Base-by-base conservation (phyloP, 2,329 filamentous ascomycete species). In the Alternaria gansuensis region DNA sequence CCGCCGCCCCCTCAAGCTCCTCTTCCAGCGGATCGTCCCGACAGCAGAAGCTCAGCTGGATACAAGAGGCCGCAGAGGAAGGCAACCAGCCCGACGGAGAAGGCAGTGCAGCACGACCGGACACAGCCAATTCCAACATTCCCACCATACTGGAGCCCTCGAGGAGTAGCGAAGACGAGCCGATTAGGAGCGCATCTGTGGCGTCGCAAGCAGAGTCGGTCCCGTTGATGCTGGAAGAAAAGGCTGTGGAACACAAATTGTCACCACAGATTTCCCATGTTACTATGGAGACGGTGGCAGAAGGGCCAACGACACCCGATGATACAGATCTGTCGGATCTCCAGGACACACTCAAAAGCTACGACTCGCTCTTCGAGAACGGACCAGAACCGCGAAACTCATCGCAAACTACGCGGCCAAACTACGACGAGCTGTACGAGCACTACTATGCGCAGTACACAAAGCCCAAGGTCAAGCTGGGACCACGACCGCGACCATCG, bases 11-110 rank as follows among this genome's bases (percentile, higher is more conserved):
- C 37, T 96, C 94, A 21, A 91, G 89, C 66, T 92, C 90, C 26
- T 96, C 93, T 10, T 94, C 92, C 4, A 90, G 87, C 48, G 93
- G 90, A 74, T 82, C 93, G 64, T 82, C 93, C 65, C 87, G 90
- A 59, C 85, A 88, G 72, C 87, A 89, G 69, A 88, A 91, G 66
- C 82, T 98, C 69, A 90, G 94, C 80, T 94, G 96, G 79, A 97
- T 98, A 75, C 88, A 90, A n/a, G 95, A 98, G 79, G 91, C 95
- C 79, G 91, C 90, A 53, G 92, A 96, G 73, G 93, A 96, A 79
- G 57, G 59, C 36, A 85, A 63, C 82, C 86, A 70, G 51, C 59
- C 56, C 6, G 65, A 54, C 8, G 62, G 39, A 23, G 66, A 70
- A 29, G 67, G 70, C 45, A 57, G 50, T 39, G 51, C 56, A 10